phyloP scores from a whole-genome alignment of 208 protist species.

The Leishmania guyanensis region DNA sequence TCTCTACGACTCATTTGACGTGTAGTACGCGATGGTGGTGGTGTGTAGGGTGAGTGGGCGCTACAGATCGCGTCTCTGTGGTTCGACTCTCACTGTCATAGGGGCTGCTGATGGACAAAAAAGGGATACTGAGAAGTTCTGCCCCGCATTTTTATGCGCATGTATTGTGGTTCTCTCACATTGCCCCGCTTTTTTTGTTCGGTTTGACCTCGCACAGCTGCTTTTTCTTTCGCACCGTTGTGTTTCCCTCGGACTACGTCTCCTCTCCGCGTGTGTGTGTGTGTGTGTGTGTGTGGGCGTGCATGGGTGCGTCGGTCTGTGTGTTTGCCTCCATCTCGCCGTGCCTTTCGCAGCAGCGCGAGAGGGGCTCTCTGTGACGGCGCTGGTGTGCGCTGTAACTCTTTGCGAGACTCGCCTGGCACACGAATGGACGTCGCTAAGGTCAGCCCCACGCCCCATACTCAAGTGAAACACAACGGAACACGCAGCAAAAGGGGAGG shows the following conservation, averaged over 20 bases:
- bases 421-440: background rate
- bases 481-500: background rate
- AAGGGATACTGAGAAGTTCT: background rate
- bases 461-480: no score
- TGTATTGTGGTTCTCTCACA: background rate
- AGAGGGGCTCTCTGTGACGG: background rate
- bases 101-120: background rate
- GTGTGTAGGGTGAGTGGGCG: background rate
- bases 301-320: background rate
- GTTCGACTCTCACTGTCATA: background rate
- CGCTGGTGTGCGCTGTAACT: background rate
- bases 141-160: background rate
- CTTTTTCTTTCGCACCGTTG: slow-evolving; percentile 11
- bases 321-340: slow-evolving; percentile 3
- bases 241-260: background rate
- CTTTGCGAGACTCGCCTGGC: background rate
- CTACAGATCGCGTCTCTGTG: background rate
- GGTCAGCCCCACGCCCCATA: background rate
- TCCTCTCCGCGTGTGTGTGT: slow-evolving; percentile 4
- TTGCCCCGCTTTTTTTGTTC: no score
- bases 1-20: slow-evolving; percentile 65
- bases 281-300: background rate
- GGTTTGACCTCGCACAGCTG: background rate
- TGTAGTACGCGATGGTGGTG: slow-evolving; percentile 5
- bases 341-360: background rate